Conservation (phyloP, 2,329 filamentous ascomycete species). For the Fonsecaea nubica region DNA sequence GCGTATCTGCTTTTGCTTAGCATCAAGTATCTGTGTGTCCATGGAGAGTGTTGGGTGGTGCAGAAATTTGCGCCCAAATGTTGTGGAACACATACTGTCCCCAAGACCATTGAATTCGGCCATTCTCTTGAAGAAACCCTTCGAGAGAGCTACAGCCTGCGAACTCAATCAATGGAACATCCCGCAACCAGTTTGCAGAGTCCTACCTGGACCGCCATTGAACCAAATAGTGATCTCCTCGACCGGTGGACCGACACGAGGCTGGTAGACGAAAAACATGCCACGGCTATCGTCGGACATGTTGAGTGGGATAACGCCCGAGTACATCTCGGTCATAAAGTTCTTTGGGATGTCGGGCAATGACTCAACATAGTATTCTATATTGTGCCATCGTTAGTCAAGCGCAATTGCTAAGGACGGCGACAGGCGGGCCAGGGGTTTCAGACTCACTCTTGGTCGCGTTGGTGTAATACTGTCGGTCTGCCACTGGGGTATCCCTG, state of each 20-base stretch:
- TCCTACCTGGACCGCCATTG: conserved; percentile 39
- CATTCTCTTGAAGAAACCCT: conserved; percentile 47
- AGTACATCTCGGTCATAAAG: conserved; percentile 37
- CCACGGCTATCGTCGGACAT: conserved; percentile 31
- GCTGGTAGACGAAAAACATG: conserved; percentile 38
- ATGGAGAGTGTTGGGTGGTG: background rate
- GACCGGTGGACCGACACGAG: conserved; percentile 36
- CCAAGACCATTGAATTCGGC: conserved; percentile 42
- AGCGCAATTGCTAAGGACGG: background rate
- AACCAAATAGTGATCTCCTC: conserved; percentile 38
- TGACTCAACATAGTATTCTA: conserved; percentile 35
- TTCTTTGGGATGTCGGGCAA: conserved; percentile 32
- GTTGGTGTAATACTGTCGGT: conserved; percentile 30
- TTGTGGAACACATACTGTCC: conserved; percentile 34
- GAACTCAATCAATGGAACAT: background rate
- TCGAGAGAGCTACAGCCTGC: conserved; percentile 38
- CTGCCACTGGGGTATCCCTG: conserved; percentile 9
- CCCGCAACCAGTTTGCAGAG: background rate
- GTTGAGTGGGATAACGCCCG: conserved; percentile 33
- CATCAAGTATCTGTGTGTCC: background rate
- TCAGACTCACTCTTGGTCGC: conserved; percentile 27
- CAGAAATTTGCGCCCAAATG: background rate
- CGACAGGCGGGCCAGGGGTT: background rate
- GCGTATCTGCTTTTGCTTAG: conserved; percentile 3
- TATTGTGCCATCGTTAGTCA: background rate